These are phyloP conservation scores for Berberis vulgaris DNA, from an alignment of 164 flowering plant genomes.

Conservation along the genomic window DNA sequence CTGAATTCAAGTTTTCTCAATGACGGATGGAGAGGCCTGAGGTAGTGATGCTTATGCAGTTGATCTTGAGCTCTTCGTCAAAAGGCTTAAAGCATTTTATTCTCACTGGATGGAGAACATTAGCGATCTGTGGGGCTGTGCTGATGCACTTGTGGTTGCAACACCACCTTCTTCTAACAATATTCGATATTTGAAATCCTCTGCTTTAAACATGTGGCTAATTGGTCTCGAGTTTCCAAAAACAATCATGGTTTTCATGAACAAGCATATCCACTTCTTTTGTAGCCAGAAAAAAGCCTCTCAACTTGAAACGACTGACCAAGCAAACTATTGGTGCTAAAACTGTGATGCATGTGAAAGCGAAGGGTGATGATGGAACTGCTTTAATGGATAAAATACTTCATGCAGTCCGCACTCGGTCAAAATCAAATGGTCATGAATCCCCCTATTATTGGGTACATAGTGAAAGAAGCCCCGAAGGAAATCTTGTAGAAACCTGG, in stretches of 20 bases:
- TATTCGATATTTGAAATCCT: slow-evolving; percentile 64
- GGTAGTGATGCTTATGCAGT: no score
- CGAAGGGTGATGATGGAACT: slow-evolving; percentile 52
- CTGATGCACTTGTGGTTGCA: slow-evolving; percentile 31
- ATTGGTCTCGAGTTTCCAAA: slow-evolving; percentile 84
- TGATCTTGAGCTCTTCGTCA: no score
- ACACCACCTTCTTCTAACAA: slow-evolving; percentile 77
- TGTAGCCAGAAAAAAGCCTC: slow-evolving; percentile 72
- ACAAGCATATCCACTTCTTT: slow-evolving; percentile 25
- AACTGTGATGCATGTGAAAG: slow-evolving; percentile 57
- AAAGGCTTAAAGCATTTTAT: no score
- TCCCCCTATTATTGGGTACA: slow-evolving; percentile 45
- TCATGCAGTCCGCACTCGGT: slow-evolving; percentile 20
- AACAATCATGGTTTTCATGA: slow-evolving; percentile 18
- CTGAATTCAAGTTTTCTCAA: no score
- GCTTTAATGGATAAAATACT: slow-evolving; percentile 37
- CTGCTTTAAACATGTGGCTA: slow-evolving; percentile 70
- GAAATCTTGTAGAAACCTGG: slow-evolving; percentile 68
- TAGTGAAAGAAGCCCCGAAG: slow-evolving; percentile 72
- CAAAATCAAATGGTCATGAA: slow-evolving; percentile 20
- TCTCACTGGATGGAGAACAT: no score
- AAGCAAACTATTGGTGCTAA: slow-evolving; percentile 20
- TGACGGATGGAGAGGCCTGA: no score
- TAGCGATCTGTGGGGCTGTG: no score
- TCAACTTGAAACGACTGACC: slow-evolving; percentile 46